Conservation (phyloP, 148 eudicot genomes). For the Arctostaphylos glauca region DNA sequence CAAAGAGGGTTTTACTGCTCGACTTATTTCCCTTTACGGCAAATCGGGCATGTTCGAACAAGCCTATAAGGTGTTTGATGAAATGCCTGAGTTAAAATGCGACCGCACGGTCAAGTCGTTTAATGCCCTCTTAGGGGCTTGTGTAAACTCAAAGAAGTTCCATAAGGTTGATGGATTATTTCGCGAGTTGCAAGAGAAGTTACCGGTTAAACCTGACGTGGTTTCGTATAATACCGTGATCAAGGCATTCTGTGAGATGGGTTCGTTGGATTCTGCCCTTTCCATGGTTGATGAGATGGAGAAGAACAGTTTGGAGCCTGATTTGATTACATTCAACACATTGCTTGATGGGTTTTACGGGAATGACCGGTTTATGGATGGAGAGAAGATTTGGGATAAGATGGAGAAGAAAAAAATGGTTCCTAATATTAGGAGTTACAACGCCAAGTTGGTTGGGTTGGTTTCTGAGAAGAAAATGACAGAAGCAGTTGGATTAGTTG, state of each 20-base stretch:
- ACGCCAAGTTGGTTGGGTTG: slow-evolving; percentile 40
- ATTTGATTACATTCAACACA: slow-evolving; percentile 40
- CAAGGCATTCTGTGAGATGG: slow-evolving; percentile 44
- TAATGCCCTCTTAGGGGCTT: slow-evolving; percentile 65
- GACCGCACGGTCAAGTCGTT: slow-evolving; percentile 44
- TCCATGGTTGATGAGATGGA: slow-evolving; percentile 46
- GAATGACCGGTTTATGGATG: slow-evolving; percentile 30
- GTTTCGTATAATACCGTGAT: slow-evolving; percentile 48
- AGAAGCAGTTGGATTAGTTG: slow-evolving; percentile 40
- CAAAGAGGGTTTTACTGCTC: slow-evolving; percentile 44
- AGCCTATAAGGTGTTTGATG: slow-evolving; percentile 63
- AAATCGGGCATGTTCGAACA: slow-evolving; percentile 55
- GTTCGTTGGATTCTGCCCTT: slow-evolving; percentile 33
- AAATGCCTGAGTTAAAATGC: slow-evolving; percentile 53
- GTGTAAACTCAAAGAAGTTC: slow-evolving; percentile 43
- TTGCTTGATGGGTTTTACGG: slow-evolving; percentile 35
- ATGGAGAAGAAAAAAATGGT: slow-evolving; percentile 33
- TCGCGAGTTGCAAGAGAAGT: slow-evolving; percentile 33
- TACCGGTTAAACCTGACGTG: slow-evolving; percentile 37
- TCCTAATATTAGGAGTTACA: slow-evolving; percentile 42
- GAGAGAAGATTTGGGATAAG: slow-evolving; percentile 45
- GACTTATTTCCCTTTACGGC: slow-evolving; percentile 54
- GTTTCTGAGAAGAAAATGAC: slow-evolving; percentile 31
- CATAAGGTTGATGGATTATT: slow-evolving; percentile 39
- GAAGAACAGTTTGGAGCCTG: slow-evolving; percentile 34